Conservation (phyloP, 768 basidiomycete genomes). For the Filobasidium floriforme region DNA sequence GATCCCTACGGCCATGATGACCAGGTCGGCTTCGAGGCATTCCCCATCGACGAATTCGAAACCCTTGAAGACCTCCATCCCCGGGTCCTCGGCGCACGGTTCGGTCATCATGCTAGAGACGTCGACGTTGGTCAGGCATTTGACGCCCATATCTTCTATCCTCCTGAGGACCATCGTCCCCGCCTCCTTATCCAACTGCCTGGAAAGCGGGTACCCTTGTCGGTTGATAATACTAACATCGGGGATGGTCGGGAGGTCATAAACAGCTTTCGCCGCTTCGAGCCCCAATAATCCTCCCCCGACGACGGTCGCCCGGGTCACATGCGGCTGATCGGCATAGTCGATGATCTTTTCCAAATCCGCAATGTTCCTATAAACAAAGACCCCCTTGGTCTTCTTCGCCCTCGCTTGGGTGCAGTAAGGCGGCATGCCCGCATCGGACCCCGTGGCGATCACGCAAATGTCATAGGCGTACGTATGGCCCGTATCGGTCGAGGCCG, state of each 20-base stretch:
- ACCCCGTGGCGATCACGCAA: constrained; percentile 65
- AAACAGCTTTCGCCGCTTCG: constrained; percentile 66
- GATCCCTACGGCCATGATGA: constrained; percentile 65
- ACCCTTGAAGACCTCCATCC: constrained; percentile 48
- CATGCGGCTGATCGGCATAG: constrained; percentile 52
- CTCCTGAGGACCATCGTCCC: constrained; percentile 58
- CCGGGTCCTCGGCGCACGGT: constrained; percentile 33
- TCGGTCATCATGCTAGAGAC: constrained; percentile 47
- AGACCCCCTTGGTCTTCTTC: constrained; percentile 53
- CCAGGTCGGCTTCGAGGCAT: constrained; percentile 52
- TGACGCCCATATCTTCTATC: constrained; percentile 57
- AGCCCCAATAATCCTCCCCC: constrained; percentile 67
- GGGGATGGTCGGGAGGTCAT: constrained; percentile 53
- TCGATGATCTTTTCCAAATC: constrained; percentile 60
- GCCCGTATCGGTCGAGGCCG: constrained; percentile 51
- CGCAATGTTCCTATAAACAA: constrained; percentile 64
- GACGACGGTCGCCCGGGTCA: constrained; percentile 54
- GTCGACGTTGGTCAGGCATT: constrained; percentile 50
- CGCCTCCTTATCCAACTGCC: constrained; percentile 55
- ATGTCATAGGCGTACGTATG: constrained; percentile 54
- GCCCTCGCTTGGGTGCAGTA: constrained; percentile 51
- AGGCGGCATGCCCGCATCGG: constrained; percentile 57
- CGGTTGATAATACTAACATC: constrained; percentile 55
- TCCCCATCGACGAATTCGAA: constrained; percentile 53
- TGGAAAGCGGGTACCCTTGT: constrained; percentile 53